Percentiles rank a stretch among this genome's conserved stretches.
Conservation (phyloP, 2,329 filamentous ascomycete species). For the Colletotrichum endophyticum region DNA sequence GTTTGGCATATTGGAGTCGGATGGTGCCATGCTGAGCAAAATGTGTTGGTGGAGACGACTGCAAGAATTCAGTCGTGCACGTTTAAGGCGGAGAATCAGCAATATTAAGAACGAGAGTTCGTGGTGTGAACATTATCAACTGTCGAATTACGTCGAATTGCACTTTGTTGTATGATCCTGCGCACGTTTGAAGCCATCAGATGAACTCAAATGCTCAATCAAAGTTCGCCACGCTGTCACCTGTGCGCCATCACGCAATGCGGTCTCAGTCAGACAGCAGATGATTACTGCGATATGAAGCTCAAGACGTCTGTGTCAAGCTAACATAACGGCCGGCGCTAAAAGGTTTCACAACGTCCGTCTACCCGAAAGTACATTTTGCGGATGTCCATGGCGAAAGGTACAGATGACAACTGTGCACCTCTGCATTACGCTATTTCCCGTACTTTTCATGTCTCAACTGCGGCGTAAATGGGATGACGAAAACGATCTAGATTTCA, state of each 20-base stretch:
- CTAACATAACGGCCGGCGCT: background rate
- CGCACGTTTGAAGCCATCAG: background rate
- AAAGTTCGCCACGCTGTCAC: background rate
- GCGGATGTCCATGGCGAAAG: background rate
- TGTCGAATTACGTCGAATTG: background rate
- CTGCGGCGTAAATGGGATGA: background rate
- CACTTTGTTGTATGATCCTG: background rate
- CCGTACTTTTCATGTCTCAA: background rate
- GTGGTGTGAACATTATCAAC: background rate
- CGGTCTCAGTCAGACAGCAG: background rate
- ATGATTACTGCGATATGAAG: background rate
- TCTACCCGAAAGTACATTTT: background rate
- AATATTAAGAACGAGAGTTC: background rate
- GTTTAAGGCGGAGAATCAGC: background rate
- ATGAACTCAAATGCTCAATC: background rate
- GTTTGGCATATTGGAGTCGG: background rate
- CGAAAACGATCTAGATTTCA: background rate
- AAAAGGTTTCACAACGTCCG: background rate
- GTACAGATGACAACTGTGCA: background rate
- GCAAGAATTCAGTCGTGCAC: background rate
- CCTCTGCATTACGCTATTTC: background rate
- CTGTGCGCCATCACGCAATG: background rate
- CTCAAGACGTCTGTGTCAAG: background rate
- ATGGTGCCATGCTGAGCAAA: background rate
- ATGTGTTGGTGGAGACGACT: background rate